Evolutionary conservation across 2,329 filamentous ascomycete genomes (phyloP).

Genomic region (Plectosphaerella plurivora): DNA sequence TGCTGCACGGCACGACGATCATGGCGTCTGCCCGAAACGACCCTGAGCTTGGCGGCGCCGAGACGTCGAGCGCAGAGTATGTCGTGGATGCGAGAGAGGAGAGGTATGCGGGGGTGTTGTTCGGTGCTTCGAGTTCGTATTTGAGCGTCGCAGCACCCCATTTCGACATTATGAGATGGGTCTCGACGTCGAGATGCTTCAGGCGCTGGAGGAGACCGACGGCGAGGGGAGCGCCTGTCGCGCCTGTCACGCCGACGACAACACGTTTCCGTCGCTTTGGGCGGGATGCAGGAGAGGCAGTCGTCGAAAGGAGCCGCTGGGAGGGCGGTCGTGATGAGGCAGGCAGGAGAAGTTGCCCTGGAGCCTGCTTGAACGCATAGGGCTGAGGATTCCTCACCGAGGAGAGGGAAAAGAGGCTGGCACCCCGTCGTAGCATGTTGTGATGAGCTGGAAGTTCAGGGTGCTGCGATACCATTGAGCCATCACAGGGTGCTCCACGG

Average conservation of each 20-base stretch:
- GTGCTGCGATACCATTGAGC: too few relatives aligned
- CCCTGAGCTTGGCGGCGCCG: slow-evolving; percentile 38
- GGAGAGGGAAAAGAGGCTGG: too few relatives aligned
- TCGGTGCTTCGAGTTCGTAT: slow-evolving; percentile 25
- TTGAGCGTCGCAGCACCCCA: slow-evolving; percentile 44
- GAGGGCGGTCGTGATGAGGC: too few relatives aligned
- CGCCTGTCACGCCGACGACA: slow-evolving; percentile 44
- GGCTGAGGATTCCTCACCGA: too few relatives aligned
- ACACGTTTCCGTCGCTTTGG: not conserved
- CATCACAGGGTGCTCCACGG: too few relatives aligned
- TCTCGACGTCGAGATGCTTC: slow-evolving; percentile 37
- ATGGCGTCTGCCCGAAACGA: slow-evolving; percentile 39
- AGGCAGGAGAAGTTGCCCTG: too few relatives aligned
- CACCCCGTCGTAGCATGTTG: too few relatives aligned
- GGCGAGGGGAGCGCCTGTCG: slow-evolving; percentile 38
- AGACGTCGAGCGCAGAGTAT: slow-evolving; percentile 32
- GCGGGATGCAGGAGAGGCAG: too few relatives aligned
- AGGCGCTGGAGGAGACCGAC: slow-evolving; percentile 36
- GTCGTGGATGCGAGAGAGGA: not conserved
- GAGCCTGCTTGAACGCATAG: too few relatives aligned
- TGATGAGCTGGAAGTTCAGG: too few relatives aligned
- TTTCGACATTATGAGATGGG: slow-evolving; percentile 41
- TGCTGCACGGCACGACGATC: slow-evolving; percentile 42
- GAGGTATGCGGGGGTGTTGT: not conserved
- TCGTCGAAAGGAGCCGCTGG: too few relatives aligned